Percentiles rank a stretch among this genome's conserved stretches.
Evolutionary conservation across 176 grass and related monocot species (phyloP).

Genomic region (Microstegium vimineum): DNA sequence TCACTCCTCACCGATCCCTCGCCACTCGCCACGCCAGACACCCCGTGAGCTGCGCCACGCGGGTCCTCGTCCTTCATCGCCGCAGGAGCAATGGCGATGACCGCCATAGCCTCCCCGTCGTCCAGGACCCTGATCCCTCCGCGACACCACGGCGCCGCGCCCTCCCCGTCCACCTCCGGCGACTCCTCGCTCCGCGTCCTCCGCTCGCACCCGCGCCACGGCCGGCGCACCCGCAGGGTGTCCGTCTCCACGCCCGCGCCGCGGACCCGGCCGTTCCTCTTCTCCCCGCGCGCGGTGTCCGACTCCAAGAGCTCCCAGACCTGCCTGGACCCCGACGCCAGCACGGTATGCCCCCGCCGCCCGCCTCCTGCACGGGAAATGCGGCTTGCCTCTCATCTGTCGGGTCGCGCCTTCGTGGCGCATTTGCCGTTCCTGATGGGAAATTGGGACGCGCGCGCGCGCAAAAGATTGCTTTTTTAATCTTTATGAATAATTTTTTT

Average conservation of each 20-base stretch:
- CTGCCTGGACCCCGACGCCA: conserved; percentile 95
- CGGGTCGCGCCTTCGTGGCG: neutral
- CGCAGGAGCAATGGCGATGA: conserved; percentile 56
- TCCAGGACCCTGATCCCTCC: conserved; percentile 18
- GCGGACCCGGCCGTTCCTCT: conserved; percentile 37
- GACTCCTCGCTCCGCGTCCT: conserved; percentile 14
- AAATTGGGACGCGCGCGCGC: conserved; percentile 14
- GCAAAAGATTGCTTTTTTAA: neutral
- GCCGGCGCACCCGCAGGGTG: neutral
- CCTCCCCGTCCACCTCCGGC: conserved; percentile 40
- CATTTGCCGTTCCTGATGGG: conserved; percentile 19
- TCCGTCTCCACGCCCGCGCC: neutral
- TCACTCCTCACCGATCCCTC: conserved; percentile 7
- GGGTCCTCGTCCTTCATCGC: neutral
- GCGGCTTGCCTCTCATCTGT: conserved; percentile 18
- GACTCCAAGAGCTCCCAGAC: conserved; percentile 91
- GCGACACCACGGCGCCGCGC: conserved; percentile 8
- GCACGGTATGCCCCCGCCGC: conserved; percentile 49
- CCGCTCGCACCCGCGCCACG: conserved; percentile 28
- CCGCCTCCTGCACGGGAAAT: neutral
- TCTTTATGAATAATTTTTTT: neutral
- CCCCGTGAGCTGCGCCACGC: conserved; percentile 29
- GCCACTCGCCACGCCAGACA: conserved; percentile 18
- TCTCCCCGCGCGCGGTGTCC: conserved; percentile 71
- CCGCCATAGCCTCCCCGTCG: conserved; percentile 20